phyloP scores from a whole-genome alignment of 2,329 filamentous ascomycete genomes.

The Cladorrhinum sp. region DNA sequence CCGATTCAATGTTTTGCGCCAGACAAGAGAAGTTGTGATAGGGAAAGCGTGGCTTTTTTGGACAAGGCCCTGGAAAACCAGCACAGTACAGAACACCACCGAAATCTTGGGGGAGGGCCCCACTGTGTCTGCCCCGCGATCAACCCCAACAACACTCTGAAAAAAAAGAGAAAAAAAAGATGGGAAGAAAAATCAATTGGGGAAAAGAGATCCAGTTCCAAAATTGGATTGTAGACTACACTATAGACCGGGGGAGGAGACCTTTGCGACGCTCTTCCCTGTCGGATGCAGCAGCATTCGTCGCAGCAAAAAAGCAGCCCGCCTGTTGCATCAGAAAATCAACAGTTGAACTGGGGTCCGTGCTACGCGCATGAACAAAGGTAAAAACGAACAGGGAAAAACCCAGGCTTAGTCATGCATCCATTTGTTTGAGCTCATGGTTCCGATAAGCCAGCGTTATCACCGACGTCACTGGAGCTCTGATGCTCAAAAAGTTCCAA shows the following conservation, averaged over 20 bases:
- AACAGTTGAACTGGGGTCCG: not conserved
- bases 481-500: not conserved
- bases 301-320: not conserved
- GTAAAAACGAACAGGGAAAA: not conserved
- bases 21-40: not conserved
- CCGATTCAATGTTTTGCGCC: not conserved
- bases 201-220: too few relatives aligned
- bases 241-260: too few relatives aligned
- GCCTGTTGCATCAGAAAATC: too few relatives aligned
- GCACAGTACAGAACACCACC: too few relatives aligned
- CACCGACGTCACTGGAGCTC: slow-evolving; percentile 1
- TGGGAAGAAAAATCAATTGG: too few relatives aligned
- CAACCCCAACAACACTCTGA: too few relatives aligned
- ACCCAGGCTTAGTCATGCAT: slow-evolving; percentile 1
- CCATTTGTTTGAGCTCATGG: too few relatives aligned
- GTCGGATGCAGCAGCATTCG: not conserved
- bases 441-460: not conserved
- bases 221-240: too few relatives aligned
- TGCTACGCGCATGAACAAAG: not conserved
- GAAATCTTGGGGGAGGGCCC: not conserved
- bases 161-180: too few relatives aligned
- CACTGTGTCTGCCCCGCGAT: not conserved
- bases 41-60: slow-evolving; percentile 9
- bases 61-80: not conserved
- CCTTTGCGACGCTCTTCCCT: not conserved